These are phyloP conservation scores for Bjerkandera adusta DNA, from an alignment of 1,284 basidiomycete genomes.

Conservation along the genomic window DNA sequence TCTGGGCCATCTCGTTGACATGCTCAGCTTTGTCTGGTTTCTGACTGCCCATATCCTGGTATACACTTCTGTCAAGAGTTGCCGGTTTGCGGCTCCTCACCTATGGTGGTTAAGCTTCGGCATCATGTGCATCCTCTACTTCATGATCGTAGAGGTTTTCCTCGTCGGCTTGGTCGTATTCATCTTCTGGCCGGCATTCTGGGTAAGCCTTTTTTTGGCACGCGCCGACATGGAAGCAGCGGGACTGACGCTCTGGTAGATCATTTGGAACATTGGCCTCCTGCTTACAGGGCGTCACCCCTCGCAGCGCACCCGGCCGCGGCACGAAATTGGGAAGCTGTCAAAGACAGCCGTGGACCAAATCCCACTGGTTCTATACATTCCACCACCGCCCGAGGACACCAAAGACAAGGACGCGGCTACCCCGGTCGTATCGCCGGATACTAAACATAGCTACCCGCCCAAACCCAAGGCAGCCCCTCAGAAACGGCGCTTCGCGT, in stretches of 20 bases:
- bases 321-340: conserved; percentile 74
- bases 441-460: conserved; percentile 56
- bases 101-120: conserved; percentile 82
- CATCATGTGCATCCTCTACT: conserved; percentile 75
- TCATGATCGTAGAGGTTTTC: conserved; percentile 71
- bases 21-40: conserved; percentile 77
- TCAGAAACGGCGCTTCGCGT: conserved; percentile 47
- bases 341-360: conserved; percentile 65
- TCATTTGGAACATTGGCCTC: conserved; percentile 73
- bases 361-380: conserved; percentile 80
- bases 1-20: conserved; percentile 59
- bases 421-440: conserved; percentile 37
- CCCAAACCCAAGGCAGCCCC: conserved; percentile 37
- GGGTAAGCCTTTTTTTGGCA: conserved; percentile 41
- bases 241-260: conserved; percentile 37
- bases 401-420: conserved; percentile 18
- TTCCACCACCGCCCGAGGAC: conserved; percentile 68
- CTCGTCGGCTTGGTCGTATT: conserved; percentile 72
- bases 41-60: conserved; percentile 73
- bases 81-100: conserved; percentile 68
- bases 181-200: conserved; percentile 71
- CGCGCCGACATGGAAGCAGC: neutral
- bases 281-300: conserved; percentile 77
- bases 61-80: conserved; percentile 70
- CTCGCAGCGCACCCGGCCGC: conserved; percentile 63